Evolutionary conservation across 2,329 filamentous ascomycete genomes (phyloP).

Genomic region (Thermochaetoides dissita): DNA sequence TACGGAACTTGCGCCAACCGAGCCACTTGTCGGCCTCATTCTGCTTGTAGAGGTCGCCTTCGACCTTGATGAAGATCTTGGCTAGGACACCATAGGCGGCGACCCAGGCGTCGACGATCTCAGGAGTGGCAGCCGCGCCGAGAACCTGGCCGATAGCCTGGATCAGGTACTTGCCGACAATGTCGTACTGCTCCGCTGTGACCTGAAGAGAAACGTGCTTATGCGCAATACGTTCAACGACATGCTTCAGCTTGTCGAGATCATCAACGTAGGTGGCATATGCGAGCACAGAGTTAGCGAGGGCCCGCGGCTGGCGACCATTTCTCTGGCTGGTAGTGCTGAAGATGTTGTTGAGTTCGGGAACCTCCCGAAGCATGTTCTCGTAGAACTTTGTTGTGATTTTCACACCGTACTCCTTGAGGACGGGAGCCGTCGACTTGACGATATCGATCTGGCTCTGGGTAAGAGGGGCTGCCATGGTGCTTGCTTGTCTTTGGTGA

Average conservation of each 20-base stretch:
- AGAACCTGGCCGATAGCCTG: constrained; percentile 54
- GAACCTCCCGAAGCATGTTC: constrained; percentile 50
- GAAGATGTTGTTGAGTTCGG: constrained; percentile 55
- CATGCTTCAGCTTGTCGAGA: constrained; percentile 37
- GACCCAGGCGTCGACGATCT: constrained; percentile 55
- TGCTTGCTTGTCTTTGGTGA: not conserved
- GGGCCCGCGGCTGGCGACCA: constrained; percentile 45
- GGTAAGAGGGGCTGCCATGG: constrained; percentile 32
- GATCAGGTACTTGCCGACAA: constrained; percentile 57
- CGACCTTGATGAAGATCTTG: constrained; percentile 54
- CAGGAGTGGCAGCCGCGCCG: constrained; percentile 49
- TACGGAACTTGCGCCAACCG: constrained; percentile 53
- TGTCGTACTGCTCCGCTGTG: constrained; percentile 51
- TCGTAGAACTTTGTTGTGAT: constrained; percentile 61
- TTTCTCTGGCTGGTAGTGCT: constrained; percentile 51
- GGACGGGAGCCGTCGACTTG: constrained; percentile 62
- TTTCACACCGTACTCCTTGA: constrained; percentile 51
- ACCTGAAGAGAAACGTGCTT: constrained; percentile 62
- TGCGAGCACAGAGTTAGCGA: constrained; percentile 51
- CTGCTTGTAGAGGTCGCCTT: constrained; percentile 46
- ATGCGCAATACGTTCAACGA: constrained; percentile 46
- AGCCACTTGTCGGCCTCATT: constrained; percentile 41
- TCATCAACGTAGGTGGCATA: constrained; percentile 60
- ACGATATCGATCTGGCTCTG: constrained; percentile 54
- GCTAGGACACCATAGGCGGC: constrained; percentile 62